Evolutionary conservation across 2,329 filamentous ascomycete genomes (phyloP).

Genomic region (Fusarium nisikadoi): DNA sequence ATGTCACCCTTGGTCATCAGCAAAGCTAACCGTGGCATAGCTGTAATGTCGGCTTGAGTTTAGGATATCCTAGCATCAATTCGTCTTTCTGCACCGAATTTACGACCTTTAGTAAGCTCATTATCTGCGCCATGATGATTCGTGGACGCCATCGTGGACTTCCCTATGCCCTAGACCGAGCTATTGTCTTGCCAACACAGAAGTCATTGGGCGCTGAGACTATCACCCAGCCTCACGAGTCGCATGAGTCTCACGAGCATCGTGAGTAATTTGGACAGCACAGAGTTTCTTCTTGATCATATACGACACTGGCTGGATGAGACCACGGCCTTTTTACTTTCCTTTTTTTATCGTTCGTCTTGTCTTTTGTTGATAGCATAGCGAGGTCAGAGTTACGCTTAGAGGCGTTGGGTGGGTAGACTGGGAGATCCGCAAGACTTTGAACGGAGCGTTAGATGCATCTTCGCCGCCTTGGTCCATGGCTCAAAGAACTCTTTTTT

Average conservation of each 20-base stretch:
- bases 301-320: not conserved
- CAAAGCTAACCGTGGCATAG: slow-evolving; percentile 33
- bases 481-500: not conserved
- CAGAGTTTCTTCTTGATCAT: not conserved
- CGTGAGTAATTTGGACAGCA: slow-evolving; percentile 6
- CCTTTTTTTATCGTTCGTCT: not conserved
- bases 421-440: not conserved
- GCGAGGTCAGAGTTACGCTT: not conserved
- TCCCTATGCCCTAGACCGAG: slow-evolving; percentile 49
- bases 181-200: slow-evolving; percentile 48
- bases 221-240: not conserved
- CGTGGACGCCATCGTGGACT: slow-evolving; percentile 51
- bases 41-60: slow-evolving; percentile 51
- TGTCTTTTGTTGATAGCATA: slow-evolving; percentile 2
- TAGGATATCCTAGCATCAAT: slow-evolving; percentile 47
- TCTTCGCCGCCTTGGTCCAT: not conserved
- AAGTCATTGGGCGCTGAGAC: slow-evolving; percentile 28
- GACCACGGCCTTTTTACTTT: not conserved
- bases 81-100: slow-evolving; percentile 48
- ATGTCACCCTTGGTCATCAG: too few species aligned
- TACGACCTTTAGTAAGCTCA: slow-evolving; percentile 49
- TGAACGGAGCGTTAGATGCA: not conserved
- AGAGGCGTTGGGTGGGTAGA: slow-evolving; percentile 13
- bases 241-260: slow-evolving; percentile 24
- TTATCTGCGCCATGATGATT: slow-evolving; percentile 54